phyloP scores from a whole-genome alignment of 768 basidiomycete species.

The Naganishia kalamii region DNA sequence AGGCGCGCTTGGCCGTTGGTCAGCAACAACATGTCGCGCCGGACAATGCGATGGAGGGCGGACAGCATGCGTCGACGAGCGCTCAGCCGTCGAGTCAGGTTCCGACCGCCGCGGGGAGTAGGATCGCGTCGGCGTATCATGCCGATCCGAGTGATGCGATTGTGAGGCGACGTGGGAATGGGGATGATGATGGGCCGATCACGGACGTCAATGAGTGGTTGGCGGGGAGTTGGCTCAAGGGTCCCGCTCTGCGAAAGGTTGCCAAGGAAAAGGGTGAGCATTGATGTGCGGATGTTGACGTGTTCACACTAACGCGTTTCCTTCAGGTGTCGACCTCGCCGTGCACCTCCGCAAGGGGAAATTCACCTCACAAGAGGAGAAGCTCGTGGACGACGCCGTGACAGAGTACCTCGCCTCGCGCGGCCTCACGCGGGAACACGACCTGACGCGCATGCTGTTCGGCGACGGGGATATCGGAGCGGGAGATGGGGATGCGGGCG shows the following conservation, averaged over 20 bases:
- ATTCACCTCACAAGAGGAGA: conserved; percentile 12
- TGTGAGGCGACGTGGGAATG: not conserved
- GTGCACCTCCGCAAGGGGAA: conserved; percentile 9
- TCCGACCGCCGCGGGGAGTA: not conserved
- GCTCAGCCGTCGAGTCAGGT: not conserved
- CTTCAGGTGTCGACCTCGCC: not conserved
- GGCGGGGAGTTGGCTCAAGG: conserved; percentile 11
- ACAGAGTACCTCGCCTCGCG: not conserved
- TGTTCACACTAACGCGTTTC: not conserved
- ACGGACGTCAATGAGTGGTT: conserved; percentile 12
- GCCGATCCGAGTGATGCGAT: conserved; percentile 1
- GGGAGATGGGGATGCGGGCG: conserved; percentile 5
- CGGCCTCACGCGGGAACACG: conserved; percentile 3
- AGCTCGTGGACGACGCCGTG: conserved; percentile 7
- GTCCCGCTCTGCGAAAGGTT: conserved; percentile 3
- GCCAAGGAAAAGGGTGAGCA: conserved; percentile 6
- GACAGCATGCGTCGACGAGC: not conserved
- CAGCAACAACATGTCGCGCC: not conserved
- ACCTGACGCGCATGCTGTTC: conserved; percentile 3
- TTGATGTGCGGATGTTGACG: not conserved
- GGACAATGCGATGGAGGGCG: not conserved
- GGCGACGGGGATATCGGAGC: not conserved
- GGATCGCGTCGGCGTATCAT: not conserved
- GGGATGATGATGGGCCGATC: conserved; percentile 4
- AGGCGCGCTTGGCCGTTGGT: not conserved